Evolutionary conservation across 768 basidiomycete genomes (phyloP).

Genomic region (Termitomyces sp.): DNA sequence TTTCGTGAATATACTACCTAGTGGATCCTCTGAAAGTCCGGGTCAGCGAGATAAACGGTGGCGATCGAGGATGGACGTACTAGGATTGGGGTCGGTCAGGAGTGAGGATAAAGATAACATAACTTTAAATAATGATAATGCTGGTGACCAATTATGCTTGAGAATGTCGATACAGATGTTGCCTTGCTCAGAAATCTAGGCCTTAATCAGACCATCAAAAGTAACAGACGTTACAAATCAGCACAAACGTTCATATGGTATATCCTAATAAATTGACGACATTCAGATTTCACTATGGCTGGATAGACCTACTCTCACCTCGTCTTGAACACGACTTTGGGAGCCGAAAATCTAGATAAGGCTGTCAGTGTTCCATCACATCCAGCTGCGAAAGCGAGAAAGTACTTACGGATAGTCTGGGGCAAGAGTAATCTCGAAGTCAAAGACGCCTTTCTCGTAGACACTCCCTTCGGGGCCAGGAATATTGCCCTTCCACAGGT

Average conservation of each 20-base stretch:
- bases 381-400: slow-evolving; percentile 2
- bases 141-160: slow-evolving; percentile 93
- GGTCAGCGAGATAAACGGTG: neutral
- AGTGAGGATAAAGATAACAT: slow-evolving; percentile 90
- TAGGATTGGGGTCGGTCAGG: slow-evolving; percentile 90
- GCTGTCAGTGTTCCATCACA: slow-evolving; percentile 3
- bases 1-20: slow-evolving; percentile 39
- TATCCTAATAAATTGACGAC: slow-evolving; percentile 41
- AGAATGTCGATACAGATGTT: slow-evolving; percentile 86
- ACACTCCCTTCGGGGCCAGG: slow-evolving; percentile 81
- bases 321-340: slow-evolving; percentile 70
- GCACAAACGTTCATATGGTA: slow-evolving; percentile 77
- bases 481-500: slow-evolving; percentile 70
- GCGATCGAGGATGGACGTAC: slow-evolving; percentile 38
- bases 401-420: slow-evolving; percentile 75
- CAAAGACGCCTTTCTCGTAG: slow-evolving; percentile 76
- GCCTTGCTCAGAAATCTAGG: slow-evolving; percentile 66
- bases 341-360: slow-evolving; percentile 63
- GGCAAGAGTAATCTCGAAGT: slow-evolving; percentile 59
- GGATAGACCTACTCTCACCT: slow-evolving; percentile 34
- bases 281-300: neutral
- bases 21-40: slow-evolving; percentile 53
- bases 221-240: neutral
- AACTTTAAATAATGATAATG: slow-evolving; percentile 90
- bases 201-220: neutral